Percentiles rank a stretch among this genome's conserved stretches.
Evolutionary conservation across 2,329 filamentous ascomycete species (phyloP).

Genomic region (Aciculosporium take): DNA sequence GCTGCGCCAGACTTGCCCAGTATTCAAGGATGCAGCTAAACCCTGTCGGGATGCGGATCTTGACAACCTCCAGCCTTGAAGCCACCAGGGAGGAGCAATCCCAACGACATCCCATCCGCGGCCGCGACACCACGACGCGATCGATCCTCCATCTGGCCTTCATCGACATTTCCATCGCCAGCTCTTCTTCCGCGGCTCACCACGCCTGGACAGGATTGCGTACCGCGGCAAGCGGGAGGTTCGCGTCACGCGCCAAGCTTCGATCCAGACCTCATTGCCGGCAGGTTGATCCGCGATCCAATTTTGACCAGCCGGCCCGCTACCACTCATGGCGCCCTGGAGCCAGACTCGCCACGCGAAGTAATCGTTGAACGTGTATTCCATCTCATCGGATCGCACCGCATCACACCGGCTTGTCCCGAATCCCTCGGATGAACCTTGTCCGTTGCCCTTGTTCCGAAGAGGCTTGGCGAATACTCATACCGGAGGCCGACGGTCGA

Average conservation of each 20-base stretch:
- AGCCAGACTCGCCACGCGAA: background rate
- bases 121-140: constrained; percentile 2
- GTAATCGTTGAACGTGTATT: too few species aligned
- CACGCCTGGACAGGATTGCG: background rate
- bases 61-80: constrained; percentile 2
- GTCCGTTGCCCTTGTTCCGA: background rate
- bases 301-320: background rate
- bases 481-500: too few species aligned
- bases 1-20: background rate
- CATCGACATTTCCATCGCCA: background rate
- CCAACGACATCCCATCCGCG: constrained; percentile 5
- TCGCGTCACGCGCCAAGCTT: background rate
- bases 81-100: constrained; percentile 3
- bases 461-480: background rate
- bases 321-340: background rate
- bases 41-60: constrained; percentile 5
- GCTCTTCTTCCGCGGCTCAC: background rate
- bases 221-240: background rate
- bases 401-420: too few species aligned
- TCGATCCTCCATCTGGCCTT: background rate
- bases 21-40: constrained; percentile 4
- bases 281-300: background rate
- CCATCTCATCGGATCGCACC: too few species aligned
- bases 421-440: background rate
- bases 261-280: background rate